A percentile compares a stretch with the other conserved stretches of the same genome.
Evolutionary conservation across 192 early-diverging fungal species (phyloP).

Genomic region (Coemansia sp.): DNA sequence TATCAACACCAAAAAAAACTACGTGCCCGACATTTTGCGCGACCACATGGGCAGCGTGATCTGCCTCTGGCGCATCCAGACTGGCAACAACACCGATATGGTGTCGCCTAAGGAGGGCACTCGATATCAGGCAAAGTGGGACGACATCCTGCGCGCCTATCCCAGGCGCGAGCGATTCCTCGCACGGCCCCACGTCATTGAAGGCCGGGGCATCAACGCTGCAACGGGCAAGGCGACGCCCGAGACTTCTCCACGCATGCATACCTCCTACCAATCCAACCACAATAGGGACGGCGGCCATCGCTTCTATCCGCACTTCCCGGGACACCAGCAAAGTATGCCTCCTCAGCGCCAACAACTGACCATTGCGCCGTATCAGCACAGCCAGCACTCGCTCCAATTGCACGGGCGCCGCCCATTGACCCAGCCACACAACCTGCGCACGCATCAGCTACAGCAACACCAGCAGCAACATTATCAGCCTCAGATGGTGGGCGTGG

Average conservation of each 20-base stretch:
- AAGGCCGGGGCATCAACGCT: neutral
- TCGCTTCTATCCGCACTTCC: neutral
- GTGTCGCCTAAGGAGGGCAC: slow-evolving; percentile 56
- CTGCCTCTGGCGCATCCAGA: slow-evolving; percentile 58
- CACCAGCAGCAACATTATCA: slow-evolving; percentile 15
- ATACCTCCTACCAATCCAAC: neutral
- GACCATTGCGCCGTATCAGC: neutral
- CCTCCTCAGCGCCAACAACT: slow-evolving; percentile 2
- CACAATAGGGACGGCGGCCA: slow-evolving; percentile 8
- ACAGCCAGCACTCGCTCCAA: slow-evolving; percentile 7
- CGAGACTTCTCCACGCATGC: slow-evolving; percentile 11
- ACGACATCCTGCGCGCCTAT: slow-evolving; percentile 54
- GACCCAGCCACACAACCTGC: neutral
- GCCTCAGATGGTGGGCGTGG: slow-evolving; percentile 24
- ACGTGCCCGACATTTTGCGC: slow-evolving; percentile 57
- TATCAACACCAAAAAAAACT: slow-evolving; percentile 59
- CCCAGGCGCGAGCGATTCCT: slow-evolving; percentile 51
- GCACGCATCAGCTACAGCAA: slow-evolving; percentile 18
- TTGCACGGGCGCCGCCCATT: slow-evolving; percentile 2
- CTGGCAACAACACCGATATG: slow-evolving; percentile 49
- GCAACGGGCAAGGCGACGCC: neutral
- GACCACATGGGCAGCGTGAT: slow-evolving; percentile 59
- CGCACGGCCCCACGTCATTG: slow-evolving; percentile 22
- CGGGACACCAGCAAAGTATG: neutral
- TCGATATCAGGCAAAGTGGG: slow-evolving; percentile 58